These are phyloP conservation scores for Colletotrichum gloeosporioides DNA, from an alignment of 2,329 filamentous ascomycete genomes.

Conservation along the genomic window DNA sequence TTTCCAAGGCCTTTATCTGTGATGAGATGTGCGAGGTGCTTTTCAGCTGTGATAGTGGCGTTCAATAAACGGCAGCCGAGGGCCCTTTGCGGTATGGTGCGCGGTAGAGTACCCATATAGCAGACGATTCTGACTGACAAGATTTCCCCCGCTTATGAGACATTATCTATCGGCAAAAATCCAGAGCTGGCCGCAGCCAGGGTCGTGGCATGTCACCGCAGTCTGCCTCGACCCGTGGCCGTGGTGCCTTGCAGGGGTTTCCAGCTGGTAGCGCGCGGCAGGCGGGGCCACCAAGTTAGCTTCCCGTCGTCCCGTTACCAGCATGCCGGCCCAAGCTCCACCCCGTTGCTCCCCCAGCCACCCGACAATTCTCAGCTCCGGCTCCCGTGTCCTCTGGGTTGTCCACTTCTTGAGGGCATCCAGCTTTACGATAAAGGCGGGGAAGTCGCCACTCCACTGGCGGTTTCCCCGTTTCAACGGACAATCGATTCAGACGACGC, in stretches of 20 bases:
- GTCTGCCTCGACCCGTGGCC: neutral
- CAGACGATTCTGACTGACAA: neutral
- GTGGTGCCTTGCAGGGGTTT: neutral
- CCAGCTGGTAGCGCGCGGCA: neutral
- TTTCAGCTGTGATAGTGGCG: neutral
- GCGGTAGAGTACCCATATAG: neutral
- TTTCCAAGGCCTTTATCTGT: neutral
- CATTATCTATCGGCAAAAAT: neutral
- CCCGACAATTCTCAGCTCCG: neutral
- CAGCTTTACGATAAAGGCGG: neutral
- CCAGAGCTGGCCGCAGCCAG: neutral
- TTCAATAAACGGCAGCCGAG: neutral
- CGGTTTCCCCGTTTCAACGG: neutral
- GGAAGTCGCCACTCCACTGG: neutral
- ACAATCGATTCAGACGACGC: neutral
- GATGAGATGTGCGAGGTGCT: neutral
- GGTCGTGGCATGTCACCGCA: neutral
- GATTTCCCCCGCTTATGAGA: neutral
- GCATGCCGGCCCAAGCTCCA: neutral
- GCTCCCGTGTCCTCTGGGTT: neutral
- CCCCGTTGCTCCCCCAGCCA: neutral
- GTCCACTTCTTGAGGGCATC: neutral
- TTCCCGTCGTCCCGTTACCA: neutral
- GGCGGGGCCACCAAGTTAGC: neutral
- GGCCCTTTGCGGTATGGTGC: neutral